Percentiles rank a stretch among this genome's conserved stretches.
phyloP scores from a whole-genome alignment of 768 basidiomycete species.

The Punctularia strigosozonata region DNA sequence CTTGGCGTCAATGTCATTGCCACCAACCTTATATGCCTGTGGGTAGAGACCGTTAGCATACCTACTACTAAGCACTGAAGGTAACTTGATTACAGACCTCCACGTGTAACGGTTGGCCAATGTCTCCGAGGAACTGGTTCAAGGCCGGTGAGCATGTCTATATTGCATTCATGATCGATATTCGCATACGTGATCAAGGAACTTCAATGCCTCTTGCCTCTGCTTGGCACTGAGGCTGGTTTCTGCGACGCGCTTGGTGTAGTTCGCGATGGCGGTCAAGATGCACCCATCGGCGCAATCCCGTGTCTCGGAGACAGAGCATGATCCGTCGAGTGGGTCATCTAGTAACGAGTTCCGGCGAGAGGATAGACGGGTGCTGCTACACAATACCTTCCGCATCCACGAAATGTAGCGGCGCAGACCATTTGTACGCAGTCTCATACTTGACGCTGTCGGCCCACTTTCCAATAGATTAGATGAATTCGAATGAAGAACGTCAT shows the following conservation, averaged over 20 bases:
- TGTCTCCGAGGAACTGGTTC: constrained; percentile 17
- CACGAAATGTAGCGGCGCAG: constrained; percentile 29
- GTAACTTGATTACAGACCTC: constrained; percentile 6
- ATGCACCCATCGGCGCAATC: constrained; percentile 29
- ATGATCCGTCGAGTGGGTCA: constrained; percentile 32
- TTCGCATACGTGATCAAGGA: constrained; percentile 19
- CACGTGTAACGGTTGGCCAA: constrained; percentile 17
- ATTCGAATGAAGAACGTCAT: background rate
- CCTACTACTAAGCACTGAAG: background rate
- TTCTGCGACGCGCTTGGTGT: constrained; percentile 36
- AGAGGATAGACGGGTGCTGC: background rate
- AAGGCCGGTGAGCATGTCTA: background rate
- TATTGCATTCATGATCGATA: background rate
- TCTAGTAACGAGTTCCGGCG: constrained; percentile 6
- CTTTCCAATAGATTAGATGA: constrained; percentile 12
- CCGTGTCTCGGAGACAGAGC: constrained; percentile 34
- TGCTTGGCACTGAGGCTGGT: constrained; percentile 29
- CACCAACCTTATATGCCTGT: constrained; percentile 15
- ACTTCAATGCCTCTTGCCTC: constrained; percentile 39
- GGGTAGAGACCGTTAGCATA: background rate
- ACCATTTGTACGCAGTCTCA: constrained; percentile 18
- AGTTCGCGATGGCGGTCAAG: constrained; percentile 43
- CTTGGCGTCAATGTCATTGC: constrained; percentile 15
- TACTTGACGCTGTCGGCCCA: constrained; percentile 41
- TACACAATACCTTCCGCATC: constrained; percentile 26